Percentiles rank a stretch among this genome's conserved stretches.
These are phyloP conservation scores for Osmanthus fragrans DNA, from an alignment of 257 asterid species.

Conservation along the genomic window DNA sequence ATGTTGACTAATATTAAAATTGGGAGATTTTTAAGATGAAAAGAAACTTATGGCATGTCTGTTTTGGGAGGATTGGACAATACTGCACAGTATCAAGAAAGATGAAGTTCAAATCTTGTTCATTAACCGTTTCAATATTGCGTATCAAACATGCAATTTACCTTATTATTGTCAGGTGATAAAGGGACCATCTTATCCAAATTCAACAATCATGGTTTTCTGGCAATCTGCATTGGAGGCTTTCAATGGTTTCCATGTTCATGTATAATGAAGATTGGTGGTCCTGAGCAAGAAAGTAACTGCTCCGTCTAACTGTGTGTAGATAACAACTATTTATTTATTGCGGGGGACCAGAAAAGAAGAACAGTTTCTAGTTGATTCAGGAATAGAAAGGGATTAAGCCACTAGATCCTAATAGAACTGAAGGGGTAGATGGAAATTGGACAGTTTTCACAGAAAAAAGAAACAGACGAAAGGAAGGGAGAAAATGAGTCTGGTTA, in stretches of 20 bases:
- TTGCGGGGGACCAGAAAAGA: neutral
- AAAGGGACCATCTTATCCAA: slow-evolving; percentile 13
- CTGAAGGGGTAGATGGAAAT: neutral
- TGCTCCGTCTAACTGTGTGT: neutral
- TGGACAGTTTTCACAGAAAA: neutral
- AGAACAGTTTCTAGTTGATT: neutral
- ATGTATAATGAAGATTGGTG: slow-evolving; percentile 23
- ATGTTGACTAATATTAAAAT: slow-evolving; percentile 18
- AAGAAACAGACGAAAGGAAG: neutral
- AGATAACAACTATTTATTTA: neutral
- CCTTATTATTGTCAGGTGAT: slow-evolving; percentile 14
- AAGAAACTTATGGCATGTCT: neutral
- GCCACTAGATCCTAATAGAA: neutral
- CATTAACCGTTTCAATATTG: neutral
- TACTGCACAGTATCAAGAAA: too few relatives aligned
- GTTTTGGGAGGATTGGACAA: neutral
- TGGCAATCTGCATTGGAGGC: slow-evolving; percentile 9
- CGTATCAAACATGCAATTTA: neutral
- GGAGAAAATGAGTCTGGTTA: neutral
- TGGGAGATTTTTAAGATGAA: neutral
- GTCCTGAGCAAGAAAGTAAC: slow-evolving; percentile 19
- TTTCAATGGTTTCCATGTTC: slow-evolving; percentile 23
- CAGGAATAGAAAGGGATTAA: neutral
- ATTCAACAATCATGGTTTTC: slow-evolving; percentile 5
- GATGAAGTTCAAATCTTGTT: neutral